Percentiles rank a stretch among this genome's conserved stretches.
Conservation (phyloP, 768 basidiomycete genomes). For the Lactifluus rugatus region DNA sequence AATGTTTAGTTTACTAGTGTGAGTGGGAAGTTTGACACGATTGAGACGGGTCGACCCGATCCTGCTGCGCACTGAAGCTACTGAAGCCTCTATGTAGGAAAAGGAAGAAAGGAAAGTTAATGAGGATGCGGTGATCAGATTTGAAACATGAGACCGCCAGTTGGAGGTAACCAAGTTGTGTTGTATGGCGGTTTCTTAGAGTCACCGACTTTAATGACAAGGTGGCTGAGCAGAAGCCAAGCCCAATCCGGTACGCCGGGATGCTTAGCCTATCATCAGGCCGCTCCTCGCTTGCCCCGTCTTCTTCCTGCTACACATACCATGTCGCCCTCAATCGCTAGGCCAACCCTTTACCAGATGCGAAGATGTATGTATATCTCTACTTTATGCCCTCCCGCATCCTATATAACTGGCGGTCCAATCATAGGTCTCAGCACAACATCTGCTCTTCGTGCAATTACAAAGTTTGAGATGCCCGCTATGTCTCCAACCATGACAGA, state of each 20-base stretch:
- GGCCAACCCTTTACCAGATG: not conserved
- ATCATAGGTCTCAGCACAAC: constrained; percentile 46
- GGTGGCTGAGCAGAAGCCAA: too few relatives aligned
- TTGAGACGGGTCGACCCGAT: not conserved
- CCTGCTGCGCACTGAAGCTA: not conserved
- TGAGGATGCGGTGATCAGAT: not conserved
- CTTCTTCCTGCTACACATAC: too few relatives aligned
- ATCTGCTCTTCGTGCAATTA: constrained; percentile 45
- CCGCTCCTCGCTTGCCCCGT: too few relatives aligned
- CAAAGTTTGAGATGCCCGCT: constrained; percentile 84
- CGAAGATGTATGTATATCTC: constrained; percentile 3
- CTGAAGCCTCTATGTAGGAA: not conserved
- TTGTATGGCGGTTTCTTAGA: too few relatives aligned
- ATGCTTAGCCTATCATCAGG: too few relatives aligned
- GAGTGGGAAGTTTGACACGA: not conserved
- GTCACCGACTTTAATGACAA: too few relatives aligned
- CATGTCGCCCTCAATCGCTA: constrained; percentile 8
- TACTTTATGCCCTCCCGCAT: not conserved
- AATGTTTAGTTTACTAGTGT: not conserved
- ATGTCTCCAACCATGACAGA: constrained; percentile 98
- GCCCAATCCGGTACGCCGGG: too few relatives aligned
- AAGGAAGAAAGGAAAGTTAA: not conserved
- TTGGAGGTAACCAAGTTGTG: not conserved
- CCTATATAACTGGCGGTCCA: not conserved
- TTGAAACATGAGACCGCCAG: constrained; percentile 4